Conservation (phyloP, 2,329 filamentous ascomycete genomes). For the Byssothecium circinans region DNA sequence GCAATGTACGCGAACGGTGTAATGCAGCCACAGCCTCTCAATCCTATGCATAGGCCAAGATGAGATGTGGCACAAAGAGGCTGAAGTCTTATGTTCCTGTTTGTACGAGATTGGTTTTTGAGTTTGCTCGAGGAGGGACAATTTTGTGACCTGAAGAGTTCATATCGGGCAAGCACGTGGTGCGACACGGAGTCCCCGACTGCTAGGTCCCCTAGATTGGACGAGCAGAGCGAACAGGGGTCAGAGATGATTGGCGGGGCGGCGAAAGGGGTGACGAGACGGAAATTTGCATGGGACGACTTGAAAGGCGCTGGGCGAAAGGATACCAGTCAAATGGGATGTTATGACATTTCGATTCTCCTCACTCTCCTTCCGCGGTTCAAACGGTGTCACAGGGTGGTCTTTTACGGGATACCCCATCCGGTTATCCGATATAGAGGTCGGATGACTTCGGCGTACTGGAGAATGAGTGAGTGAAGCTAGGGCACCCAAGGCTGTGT, state of each 20-base stretch:
- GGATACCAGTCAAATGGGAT: slow-evolving; percentile 1
- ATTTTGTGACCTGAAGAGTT: not conserved
- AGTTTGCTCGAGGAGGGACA: not conserved
- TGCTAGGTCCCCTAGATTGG: not conserved
- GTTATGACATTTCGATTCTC: slow-evolving; percentile 1
- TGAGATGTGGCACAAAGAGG: slow-evolving; percentile 19
- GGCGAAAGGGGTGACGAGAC: not conserved
- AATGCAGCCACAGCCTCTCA: slow-evolving; percentile 49
- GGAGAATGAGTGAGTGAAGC: not conserved
- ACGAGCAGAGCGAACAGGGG: too few species aligned
- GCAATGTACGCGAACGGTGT: slow-evolving; percentile 50
- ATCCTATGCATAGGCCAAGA: slow-evolving; percentile 53
- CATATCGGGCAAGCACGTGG: not conserved
- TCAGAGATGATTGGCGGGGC: not conserved
- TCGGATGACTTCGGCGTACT: not conserved
- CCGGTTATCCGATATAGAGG: not conserved
- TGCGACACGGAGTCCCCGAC: not conserved
- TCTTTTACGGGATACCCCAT: not conserved
- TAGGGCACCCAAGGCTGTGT: not conserved
- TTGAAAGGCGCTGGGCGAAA: slow-evolving; percentile 6
- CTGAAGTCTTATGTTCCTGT: not conserved
- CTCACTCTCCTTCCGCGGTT: not conserved
- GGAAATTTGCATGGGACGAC: not conserved
- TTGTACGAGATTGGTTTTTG: not conserved
- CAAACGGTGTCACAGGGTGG: too few species aligned